A percentile compares a stretch with the other conserved stretches of the same genome.
phyloP scores from a whole-genome alignment of 768 basidiomycete species.

The Boletus rubescentipes region DNA sequence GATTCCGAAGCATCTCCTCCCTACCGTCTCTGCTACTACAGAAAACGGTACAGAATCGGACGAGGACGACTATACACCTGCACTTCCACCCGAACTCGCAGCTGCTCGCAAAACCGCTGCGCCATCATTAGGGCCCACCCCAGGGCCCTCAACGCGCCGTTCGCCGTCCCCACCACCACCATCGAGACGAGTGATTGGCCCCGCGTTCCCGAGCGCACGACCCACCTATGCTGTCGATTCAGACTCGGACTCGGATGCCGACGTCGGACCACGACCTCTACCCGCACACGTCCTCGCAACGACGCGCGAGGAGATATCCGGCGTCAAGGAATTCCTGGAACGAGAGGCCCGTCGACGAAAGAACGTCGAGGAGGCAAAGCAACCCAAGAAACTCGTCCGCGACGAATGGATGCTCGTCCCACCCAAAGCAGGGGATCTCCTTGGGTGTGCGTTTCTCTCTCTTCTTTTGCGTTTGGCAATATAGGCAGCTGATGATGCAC shows the following conservation, averaged over 20 bases:
- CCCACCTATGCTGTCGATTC: slow-evolving; percentile 27
- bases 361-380: slow-evolving; percentile 73
- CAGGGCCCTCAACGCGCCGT: slow-evolving; percentile 25
- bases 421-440: slow-evolving; percentile 75
- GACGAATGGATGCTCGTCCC: slow-evolving; percentile 99
- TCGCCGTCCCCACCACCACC: slow-evolving; percentile 18
- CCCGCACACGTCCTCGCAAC: slow-evolving; percentile 40
- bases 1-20: slow-evolving; percentile 50
- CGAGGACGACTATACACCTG: slow-evolving; percentile 69
- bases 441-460: slow-evolving; percentile 60
- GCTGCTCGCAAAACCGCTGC: slow-evolving; percentile 40
- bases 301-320: slow-evolving; percentile 52
- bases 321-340: slow-evolving; percentile 81
- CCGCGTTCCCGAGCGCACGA: slow-evolving; percentile 47
- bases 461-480: too few species aligned
- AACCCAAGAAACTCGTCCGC: slow-evolving; percentile 76
- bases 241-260: slow-evolving; percentile 61
- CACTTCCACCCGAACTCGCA: slow-evolving; percentile 69
- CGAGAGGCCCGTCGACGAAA: slow-evolving; percentile 76
- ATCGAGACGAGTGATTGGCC: slow-evolving; percentile 45
- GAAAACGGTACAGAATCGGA: slow-evolving; percentile 35
- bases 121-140: slow-evolving; percentile 21
- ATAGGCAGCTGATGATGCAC: too few species aligned
- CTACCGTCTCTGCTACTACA: slow-evolving; percentile 10
- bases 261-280: slow-evolving; percentile 81